A percentile compares a stretch with the other conserved stretches of the same genome.
Conservation (phyloP, 805 yeast genomes). For the Starmerella bombicola region DNA sequence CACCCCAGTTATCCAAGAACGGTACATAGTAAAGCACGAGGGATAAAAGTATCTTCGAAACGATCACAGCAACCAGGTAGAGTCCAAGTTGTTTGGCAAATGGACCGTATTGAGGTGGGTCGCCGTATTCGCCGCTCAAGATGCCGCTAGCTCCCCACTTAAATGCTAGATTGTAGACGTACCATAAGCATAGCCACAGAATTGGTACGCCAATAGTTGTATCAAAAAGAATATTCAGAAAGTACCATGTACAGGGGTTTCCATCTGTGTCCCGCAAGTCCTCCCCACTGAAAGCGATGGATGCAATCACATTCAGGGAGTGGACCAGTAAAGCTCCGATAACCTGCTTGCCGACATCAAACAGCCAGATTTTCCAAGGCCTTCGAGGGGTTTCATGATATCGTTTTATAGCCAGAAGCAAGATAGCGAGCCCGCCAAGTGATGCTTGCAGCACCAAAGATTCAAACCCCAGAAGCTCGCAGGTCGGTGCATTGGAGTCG, state of each 20-base stretch:
- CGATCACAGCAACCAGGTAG: constrained; percentile 48
- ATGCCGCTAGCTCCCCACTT: constrained; percentile 33
- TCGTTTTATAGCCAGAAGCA: constrained; percentile 63
- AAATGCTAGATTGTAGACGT: constrained; percentile 33
- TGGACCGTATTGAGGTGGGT: constrained; percentile 48
- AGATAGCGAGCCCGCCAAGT: constrained; percentile 65
- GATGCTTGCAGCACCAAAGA: constrained; percentile 65
- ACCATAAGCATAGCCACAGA: constrained; percentile 42
- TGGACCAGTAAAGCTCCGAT: constrained; percentile 81
- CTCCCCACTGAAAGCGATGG: constrained; percentile 38
- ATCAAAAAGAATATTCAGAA: constrained; percentile 73
- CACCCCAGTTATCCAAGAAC: constrained; percentile 55
- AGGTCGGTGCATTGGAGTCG: constrained; percentile 24
- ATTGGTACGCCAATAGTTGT: constrained; percentile 90
- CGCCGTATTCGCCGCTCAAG: constrained; percentile 50
- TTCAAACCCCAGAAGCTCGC: constrained; percentile 73
- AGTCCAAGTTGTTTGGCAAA: constrained; percentile 60
- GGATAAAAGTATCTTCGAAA: constrained; percentile 52
- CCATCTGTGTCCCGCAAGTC: constrained; percentile 33
- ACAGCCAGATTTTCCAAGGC: constrained; percentile 79
- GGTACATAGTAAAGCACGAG: constrained; percentile 50
- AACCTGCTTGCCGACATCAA: constrained; percentile 81
- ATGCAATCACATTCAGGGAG: constrained; percentile 56
- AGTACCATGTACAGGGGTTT: constrained; percentile 91
- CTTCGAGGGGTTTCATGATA: constrained; percentile 71